A percentile compares a stretch with the other conserved stretches of the same genome.
Conservation (phyloP, 352 stramenopile genomes). For the Globisporangium perplexum region DNA sequence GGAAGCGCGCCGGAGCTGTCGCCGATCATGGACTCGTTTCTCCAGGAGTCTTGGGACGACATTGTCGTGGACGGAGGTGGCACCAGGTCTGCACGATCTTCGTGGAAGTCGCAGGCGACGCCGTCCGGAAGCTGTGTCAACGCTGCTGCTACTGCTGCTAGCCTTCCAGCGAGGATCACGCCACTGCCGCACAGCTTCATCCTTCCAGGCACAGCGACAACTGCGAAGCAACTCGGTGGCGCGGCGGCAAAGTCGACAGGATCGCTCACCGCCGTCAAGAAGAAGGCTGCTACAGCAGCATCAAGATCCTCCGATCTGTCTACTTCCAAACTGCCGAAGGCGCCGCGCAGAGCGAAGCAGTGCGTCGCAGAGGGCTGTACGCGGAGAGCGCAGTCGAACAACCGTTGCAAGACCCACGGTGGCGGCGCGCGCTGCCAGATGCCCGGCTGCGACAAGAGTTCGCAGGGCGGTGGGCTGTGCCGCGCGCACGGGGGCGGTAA, state of each 20-base stretch:
- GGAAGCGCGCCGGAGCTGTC: slow-evolving; percentile 28
- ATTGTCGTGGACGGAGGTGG: slow-evolving; percentile 20
- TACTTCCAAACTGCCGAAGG: slow-evolving; percentile 6
- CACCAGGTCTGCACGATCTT: slow-evolving; percentile 20
- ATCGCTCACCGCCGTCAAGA: not conserved
- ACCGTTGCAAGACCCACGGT: slow-evolving; percentile 78
- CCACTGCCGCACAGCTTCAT: slow-evolving; percentile 25
- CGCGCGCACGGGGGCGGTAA: slow-evolving; percentile 62
- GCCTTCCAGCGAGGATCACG: slow-evolving; percentile 18
- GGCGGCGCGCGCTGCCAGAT: slow-evolving; percentile 71
- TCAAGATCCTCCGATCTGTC: not conserved
- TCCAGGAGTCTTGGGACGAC: slow-evolving; percentile 53
- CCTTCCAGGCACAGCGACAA: slow-evolving; percentile 10
- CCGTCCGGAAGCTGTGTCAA: not conserved
- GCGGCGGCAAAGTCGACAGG: not conserved
- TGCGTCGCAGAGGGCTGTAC: slow-evolving; percentile 56
- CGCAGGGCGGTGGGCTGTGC: slow-evolving; percentile 64
- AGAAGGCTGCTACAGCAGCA: not conserved
- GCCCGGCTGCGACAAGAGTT: slow-evolving; percentile 66
- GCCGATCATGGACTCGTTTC: slow-evolving; percentile 52
- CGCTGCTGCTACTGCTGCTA: slow-evolving; percentile 3
- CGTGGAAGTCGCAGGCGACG: slow-evolving; percentile 16
- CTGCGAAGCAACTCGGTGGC: slow-evolving; percentile 4
- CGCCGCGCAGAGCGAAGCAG: slow-evolving; percentile 48
- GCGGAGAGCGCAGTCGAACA: slow-evolving; percentile 69